Base-by-base conservation (phyloP, 208 protist species). In the Acanthamoeba healyi region DNA sequence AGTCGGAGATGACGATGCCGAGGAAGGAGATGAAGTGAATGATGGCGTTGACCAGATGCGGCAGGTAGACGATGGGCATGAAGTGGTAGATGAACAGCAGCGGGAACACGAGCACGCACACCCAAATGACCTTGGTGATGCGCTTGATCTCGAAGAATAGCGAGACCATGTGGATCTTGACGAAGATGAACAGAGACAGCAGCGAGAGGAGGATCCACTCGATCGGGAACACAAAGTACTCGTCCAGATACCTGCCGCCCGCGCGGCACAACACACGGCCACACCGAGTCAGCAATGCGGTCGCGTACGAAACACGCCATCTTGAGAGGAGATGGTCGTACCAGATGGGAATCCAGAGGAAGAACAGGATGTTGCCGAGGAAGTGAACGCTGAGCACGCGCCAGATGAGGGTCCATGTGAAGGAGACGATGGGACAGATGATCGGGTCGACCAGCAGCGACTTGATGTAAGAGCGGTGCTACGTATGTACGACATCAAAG, bases 1-100 rank as follows among this genome's bases (percentile, higher is more conserved):
- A 84, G n/a, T 84, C 74, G 44, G 74, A 84, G 44, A 84, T 84
- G 74, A 84, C 74, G 74, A 84, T 84, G n/a, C 74, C 74, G 26
- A 84, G 74, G 74, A 84, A 84, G 74, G 74, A 84, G 19, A 84
- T 84, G 74, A 84, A 56, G 32, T 84, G 74, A 42, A 84, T 56
- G 38, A 84, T 26, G 44, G 74, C 74, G 44, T 84, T 84, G 42
- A 84, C 74, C 10, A 84, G n/a, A 26, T 84, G 36, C 42, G 74
- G 74, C 26, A 84, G 74, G 74, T 84, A 84, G 74, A 84, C 74
- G 42, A 84, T 84, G 38, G 74, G 74, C 74, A 84, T 56, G 74
- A 6, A 84, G 74, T 84, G 42, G 32, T 84, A 42, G 44, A 84
- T 84, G 74, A 84, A 84, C n/a, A 84, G 42, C 38, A 84, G 44